phyloP scores from a whole-genome alignment of 192 early-diverging fungal species.

The Rhizoclosmatium globosum region DNA sequence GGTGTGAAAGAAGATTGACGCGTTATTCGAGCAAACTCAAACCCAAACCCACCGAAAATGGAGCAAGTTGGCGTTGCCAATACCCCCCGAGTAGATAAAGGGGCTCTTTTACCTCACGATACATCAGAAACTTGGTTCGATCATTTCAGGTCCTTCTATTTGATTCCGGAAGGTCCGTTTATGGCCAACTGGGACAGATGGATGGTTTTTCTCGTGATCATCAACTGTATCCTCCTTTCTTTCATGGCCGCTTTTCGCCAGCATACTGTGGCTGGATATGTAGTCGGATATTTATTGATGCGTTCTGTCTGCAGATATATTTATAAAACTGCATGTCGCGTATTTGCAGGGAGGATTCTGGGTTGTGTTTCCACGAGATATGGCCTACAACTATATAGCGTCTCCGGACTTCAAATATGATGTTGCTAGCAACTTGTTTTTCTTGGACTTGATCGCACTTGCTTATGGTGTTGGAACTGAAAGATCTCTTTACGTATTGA shows the following conservation, averaged over 20 bases:
- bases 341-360: conserved; percentile 59
- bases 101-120: conserved; percentile 29
- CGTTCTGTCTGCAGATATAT: conserved; percentile 53
- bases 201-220: conserved; percentile 50
- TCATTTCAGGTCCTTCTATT: conserved; percentile 44
- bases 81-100: conserved; percentile 18
- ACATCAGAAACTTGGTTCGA: conserved; percentile 42
- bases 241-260: conserved; percentile 61
- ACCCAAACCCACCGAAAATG: not conserved
- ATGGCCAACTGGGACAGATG: conserved; percentile 49
- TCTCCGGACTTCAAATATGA: conserved; percentile 55
- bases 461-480: conserved; percentile 32
- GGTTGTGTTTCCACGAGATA: conserved; percentile 62
- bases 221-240: conserved; percentile 48
- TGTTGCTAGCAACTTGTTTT: conserved; percentile 46
- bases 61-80: not conserved
- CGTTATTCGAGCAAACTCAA: not conserved
- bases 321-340: conserved; percentile 56
- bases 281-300: conserved; percentile 54
- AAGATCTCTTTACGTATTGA: conserved; percentile 23
- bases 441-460: conserved; percentile 49
- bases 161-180: conserved; percentile 55
- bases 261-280: conserved; percentile 36
- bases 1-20: too few species aligned
- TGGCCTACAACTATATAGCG: conserved; percentile 52